Percentiles rank a stretch among this genome's conserved stretches.
Conservation (phyloP, 805 yeast genomes). For the Tetrapisispora taiwanensis region DNA sequence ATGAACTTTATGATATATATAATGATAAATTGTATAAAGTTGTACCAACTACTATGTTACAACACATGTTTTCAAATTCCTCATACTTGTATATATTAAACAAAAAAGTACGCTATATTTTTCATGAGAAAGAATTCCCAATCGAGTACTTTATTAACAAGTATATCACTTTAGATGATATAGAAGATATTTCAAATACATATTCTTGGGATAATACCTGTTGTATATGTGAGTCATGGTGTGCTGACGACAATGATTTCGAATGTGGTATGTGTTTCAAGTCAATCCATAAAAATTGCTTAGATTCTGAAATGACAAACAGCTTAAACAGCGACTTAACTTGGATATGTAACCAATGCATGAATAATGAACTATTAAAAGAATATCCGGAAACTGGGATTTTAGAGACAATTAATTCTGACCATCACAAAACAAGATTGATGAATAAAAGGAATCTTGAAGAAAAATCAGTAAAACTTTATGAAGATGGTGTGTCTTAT, state of each 20-base stretch:
- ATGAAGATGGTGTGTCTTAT: slow-evolving; percentile 4
- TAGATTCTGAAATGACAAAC: slow-evolving; percentile 69
- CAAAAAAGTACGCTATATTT: slow-evolving; percentile 62
- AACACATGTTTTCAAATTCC: slow-evolving; percentile 45
- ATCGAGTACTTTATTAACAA: slow-evolving; percentile 17
- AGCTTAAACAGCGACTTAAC: slow-evolving; percentile 82
- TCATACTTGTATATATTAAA: slow-evolving; percentile 52
- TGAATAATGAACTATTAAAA: slow-evolving; percentile 33
- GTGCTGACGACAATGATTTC: slow-evolving; percentile 62
- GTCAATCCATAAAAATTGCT: slow-evolving; percentile 69
- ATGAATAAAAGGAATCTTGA: slow-evolving; percentile 10
- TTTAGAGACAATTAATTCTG: too few relatives aligned
- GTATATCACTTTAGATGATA: slow-evolving; percentile 7
- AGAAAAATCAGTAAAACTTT: slow-evolving; percentile 10
- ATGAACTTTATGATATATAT: slow-evolving; percentile 74
- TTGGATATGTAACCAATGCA: slow-evolving; percentile 81
- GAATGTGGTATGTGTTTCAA: slow-evolving; percentile 66
- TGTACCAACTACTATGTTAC: slow-evolving; percentile 49
- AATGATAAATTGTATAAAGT: slow-evolving; percentile 76
- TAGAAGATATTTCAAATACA: not conserved
- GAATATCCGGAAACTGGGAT: too few relatives aligned
- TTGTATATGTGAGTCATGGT: slow-evolving; percentile 77
- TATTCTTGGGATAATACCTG: slow-evolving; percentile 36
- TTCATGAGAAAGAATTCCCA: slow-evolving; percentile 45
- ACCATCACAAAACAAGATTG: slow-evolving; percentile 5